Evolutionary conservation across 2,329 filamentous ascomycete genomes (phyloP), one percentile per base, ranked within the genome.

Genomic region (Diaporthe vexans): DNA sequence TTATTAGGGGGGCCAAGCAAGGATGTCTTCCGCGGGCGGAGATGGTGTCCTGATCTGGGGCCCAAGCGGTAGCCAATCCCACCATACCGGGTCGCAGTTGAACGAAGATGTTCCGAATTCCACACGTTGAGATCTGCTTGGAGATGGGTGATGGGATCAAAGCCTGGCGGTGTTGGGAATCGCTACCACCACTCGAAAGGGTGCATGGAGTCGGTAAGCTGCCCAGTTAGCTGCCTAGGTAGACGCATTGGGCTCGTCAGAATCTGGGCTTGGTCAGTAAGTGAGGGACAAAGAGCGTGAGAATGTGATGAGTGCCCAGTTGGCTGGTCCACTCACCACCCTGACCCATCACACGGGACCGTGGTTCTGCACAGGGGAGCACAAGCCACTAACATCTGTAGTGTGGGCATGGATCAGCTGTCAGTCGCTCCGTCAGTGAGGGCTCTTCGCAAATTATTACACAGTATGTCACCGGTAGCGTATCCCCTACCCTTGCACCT

Each of bases 341-440:
- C 61, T 67, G 61, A 37, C 61, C 46, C 61, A 26, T 54, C 63
- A 68, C 63, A 40, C 63, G n/a, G 63, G 48, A 54, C 63, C 63
- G 48, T 29, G 63, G 63, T 37, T 26, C 63, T 29, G 63, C 29
- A 24, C n/a, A 6, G 46, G 61, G 46, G 46, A 35, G 46, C 63
- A 67, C 63, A 37, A 67, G 63, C 63, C 46, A 52, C 63, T 52
- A 51, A 52, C 33, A 67, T 15, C 21, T 33, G 26, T 52, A 52
- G 63, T 54, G 48, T 37, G 46, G 63, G 63, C 63, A 68, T 68
- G 63, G 63, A 68, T 68, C 63, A 68, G 63, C 63, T 68, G 63
- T 68, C 63, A 68, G 46, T 52, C 13, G 19, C 15, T 21, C 46
- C 63, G 48, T 67, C 63, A 52, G 63, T 67, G 13, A 40, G 52